Evolutionary conservation across 345 rosid genomes (phyloP), one percentile per base, ranked within the genome.

Genomic region (Lepidium aucheri): DNA sequence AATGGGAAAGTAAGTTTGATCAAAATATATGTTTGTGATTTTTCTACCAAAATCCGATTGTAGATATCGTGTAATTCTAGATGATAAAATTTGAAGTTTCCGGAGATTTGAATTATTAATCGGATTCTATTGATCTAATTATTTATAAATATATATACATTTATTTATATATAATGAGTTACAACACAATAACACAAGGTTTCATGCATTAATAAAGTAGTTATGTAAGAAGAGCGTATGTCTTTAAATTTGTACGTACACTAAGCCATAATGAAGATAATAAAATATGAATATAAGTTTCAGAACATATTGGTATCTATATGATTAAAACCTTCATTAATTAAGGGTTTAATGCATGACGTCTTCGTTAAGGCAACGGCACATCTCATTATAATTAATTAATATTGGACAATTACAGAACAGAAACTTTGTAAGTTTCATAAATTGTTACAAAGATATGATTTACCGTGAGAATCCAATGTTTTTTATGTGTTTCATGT

Each of bases 281-380:
- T 64, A 63, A 55, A 72, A 51, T 65, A 57, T 50, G 13, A 42
- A 41, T 73, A 65, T 33, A 58, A 64, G 59, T 49, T 65, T 65
- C 76, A 65, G 76, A 51, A 58, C 67, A 65, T 72, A 72, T 73
- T 60, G 63, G 69, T 39, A 53, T 60, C 68, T 46, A 11, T 67
- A 61, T 67, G 64, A 60, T 74, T 67, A 60, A 67, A 36, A 7
- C 26, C 50, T 54, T 28, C 68, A 60, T 67, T 60, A 60, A 74
- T 26, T 60, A 67, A 53, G 33, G n/a, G 69, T 53, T 69, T 42
- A 63, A 63, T 69, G 70, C 74, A 57, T 69, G 74, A 49, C 74
- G 78, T 63, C 70, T 50, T 33, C 78, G 74, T 74, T 18, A 69
- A 74, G 78, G 78, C 70, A 63, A 74, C 78, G 78, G 74, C 74